Percentiles rank a stretch among this genome's conserved stretches.
These are phyloP conservation scores for Botrytis pseudocinerea DNA, from an alignment of 2,329 filamentous ascomycete genomes.

Conservation along the genomic window DNA sequence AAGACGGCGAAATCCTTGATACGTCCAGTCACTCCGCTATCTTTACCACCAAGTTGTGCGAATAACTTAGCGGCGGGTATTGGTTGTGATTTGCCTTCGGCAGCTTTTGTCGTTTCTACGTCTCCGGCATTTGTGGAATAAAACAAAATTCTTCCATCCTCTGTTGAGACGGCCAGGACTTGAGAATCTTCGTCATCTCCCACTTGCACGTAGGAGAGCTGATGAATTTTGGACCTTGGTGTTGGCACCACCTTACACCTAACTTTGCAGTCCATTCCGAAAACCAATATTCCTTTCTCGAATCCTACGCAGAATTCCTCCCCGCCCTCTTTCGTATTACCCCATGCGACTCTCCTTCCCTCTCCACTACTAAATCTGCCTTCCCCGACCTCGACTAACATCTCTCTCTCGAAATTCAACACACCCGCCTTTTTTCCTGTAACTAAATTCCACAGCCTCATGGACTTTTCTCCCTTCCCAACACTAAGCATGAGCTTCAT, in stretches of 20 bases:
- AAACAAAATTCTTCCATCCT: slow-evolving; percentile 85
- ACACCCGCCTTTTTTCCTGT: slow-evolving; percentile 95
- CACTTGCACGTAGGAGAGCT: slow-evolving; percentile 69
- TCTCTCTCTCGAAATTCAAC: slow-evolving; percentile 74
- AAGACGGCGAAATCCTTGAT: slow-evolving; percentile 84
- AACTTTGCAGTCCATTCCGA: slow-evolving; percentile 83
- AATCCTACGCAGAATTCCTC: slow-evolving; percentile 90
- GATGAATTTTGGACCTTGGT: slow-evolving; percentile 76
- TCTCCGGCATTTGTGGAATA: slow-evolving; percentile 66
- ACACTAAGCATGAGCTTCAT: slow-evolving; percentile 97
- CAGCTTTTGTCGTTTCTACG: slow-evolving; percentile 41
- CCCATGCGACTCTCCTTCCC: slow-evolving; percentile 80
- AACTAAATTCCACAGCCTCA: slow-evolving; percentile 95
- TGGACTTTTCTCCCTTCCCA: slow-evolving; percentile 82
- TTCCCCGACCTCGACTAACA: slow-evolving; percentile 76
- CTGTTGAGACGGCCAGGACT: slow-evolving; percentile 79
- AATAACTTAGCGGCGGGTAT: slow-evolving; percentile 64
- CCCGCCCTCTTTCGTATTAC: slow-evolving; percentile 61
- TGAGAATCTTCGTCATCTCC: slow-evolving; percentile 50
- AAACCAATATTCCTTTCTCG: slow-evolving; percentile 80
- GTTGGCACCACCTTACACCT: slow-evolving; percentile 70
- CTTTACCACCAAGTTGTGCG: slow-evolving; percentile 76
- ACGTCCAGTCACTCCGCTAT: slow-evolving; percentile 66
- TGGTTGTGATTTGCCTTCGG: slow-evolving; percentile 46
- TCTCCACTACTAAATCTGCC: slow-evolving; percentile 76